phyloP scores from a whole-genome alignment of 768 basidiomycete species.

The Mrakia frigida region DNA sequence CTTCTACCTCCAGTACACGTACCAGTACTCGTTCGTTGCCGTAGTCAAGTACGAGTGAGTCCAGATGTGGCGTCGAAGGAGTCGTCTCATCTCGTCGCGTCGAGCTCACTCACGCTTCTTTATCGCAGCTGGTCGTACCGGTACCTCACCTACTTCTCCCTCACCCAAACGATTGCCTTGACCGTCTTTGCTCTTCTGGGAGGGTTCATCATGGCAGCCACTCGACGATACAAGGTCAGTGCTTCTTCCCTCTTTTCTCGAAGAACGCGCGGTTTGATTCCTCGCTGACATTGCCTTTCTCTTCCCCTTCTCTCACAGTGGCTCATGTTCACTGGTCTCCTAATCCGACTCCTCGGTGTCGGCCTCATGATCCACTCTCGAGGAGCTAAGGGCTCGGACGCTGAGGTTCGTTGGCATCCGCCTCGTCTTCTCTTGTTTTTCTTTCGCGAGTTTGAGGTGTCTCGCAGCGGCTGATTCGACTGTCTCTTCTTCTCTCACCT shows the following conservation, averaged over 20 bases:
- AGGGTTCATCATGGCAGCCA: constrained; percentile 54
- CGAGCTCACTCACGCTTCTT: no score
- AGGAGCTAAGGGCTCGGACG: constrained; percentile 51
- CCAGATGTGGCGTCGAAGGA: no score
- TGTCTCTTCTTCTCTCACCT: no score
- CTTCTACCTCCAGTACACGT: constrained; percentile 60
- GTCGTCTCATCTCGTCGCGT: no score
- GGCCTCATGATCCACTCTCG: constrained; percentile 54
- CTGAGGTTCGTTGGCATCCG: constrained; percentile 7
- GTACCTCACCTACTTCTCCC: constrained; percentile 60
- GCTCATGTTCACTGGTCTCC: constrained; percentile 57
- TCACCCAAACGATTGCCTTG: constrained; percentile 54
- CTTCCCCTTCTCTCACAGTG: constrained; percentile 31
- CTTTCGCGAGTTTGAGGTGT: no score
- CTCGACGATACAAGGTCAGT: constrained; percentile 2
- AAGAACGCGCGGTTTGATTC: no score
- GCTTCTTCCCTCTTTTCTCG: no score
- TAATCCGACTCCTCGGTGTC: constrained; percentile 59
- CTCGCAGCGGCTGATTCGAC: neutral
- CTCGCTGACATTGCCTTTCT: neutral
- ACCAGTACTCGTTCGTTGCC: constrained; percentile 57
- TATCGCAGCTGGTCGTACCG: constrained; percentile 50
- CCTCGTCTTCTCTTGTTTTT: no score
- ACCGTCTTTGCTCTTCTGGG: constrained; percentile 57
- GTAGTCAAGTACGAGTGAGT: constrained; percentile 35